Percentiles rank a stretch among this genome's conserved stretches.
These are phyloP conservation scores for Schizophyllum commune DNA, from an alignment of 1,284 basidiomycete species.

Conservation along the genomic window DNA sequence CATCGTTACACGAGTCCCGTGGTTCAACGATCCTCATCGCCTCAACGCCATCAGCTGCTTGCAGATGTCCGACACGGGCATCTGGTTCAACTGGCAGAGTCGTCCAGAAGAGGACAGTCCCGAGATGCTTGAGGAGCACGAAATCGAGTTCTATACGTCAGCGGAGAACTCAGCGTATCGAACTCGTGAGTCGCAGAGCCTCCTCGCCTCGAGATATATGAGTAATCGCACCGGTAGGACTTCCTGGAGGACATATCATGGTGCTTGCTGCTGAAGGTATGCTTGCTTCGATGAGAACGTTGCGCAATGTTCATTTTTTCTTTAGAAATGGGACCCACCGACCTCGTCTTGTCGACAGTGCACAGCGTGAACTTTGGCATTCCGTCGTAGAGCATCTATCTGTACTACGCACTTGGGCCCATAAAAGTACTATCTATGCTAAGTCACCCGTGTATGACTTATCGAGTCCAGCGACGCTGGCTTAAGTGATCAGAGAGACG, in stretches of 20 bases:
- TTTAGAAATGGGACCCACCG: too few relatives aligned
- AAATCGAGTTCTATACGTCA: neutral
- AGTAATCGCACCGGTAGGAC: neutral
- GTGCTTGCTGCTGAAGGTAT: neutral
- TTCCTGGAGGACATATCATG: neutral
- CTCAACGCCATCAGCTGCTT: conserved; percentile 41
- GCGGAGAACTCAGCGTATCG: neutral
- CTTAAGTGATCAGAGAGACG: too few relatives aligned
- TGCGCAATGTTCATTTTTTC: too few relatives aligned
- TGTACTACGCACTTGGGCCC: too few relatives aligned
- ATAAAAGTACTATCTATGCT: too few relatives aligned
- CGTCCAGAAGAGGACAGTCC: neutral
- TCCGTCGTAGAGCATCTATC: too few relatives aligned
- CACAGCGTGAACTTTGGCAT: too few relatives aligned
- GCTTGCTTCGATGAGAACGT: too few relatives aligned
- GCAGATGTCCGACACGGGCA: conserved; percentile 46
- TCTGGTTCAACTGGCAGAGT: conserved; percentile 43
- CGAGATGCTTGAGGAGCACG: neutral
- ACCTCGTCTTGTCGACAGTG: too few relatives aligned
- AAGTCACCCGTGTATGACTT: too few relatives aligned
- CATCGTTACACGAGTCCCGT: conserved; percentile 25
- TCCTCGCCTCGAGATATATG: neutral
- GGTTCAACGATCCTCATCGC: conserved; percentile 26
- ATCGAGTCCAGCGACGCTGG: too few relatives aligned
- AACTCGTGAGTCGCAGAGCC: neutral